Base-by-base conservation (phyloP, 305 asterid species). In the Ilex paraguariensis region DNA sequence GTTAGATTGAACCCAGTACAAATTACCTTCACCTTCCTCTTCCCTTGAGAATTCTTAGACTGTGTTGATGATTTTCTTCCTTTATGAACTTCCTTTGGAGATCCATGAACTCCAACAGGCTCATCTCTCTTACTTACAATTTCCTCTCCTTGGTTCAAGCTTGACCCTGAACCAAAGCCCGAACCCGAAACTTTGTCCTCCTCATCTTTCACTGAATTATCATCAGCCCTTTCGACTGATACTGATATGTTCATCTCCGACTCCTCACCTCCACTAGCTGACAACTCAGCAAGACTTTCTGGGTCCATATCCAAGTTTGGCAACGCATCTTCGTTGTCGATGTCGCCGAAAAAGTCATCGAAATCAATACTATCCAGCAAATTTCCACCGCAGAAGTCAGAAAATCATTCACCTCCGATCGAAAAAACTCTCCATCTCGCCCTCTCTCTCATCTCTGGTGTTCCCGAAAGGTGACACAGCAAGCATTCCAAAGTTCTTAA, bases 291-390 rank as follows among this genome's bases (percentile, higher is more conserved):
- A 7, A 90, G 76, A 8, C 84, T 76, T n/a, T 85, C 95, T 1
- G 88, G 78, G 73, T 87, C 95, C 95, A 87, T 85, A 60, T 86
- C 96, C 86, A 91, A 68, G 81, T 91, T 96, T 3, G 91, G 95
- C 60, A 91, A 59, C 53, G 75, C 69, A 56, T 86, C 93, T 16
- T 81, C 95, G 30, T 83, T 91, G 66, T 68, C 74, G 69, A 88
- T 84, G 17, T 87, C 95, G 13, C 74, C 75, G 64, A 91, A 86
- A 0, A 91, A 74, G 53, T 91, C 95, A 56, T 84, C 96, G 50
- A 88, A 91, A 74, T 88, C 94, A 69, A 91, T 86, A 76, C 88
- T 82, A 66, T 84, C 95, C 0, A 88, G 86, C 66, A 88, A 67
- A 69, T 72, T 83, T 57, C 79, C 88, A 9, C 72, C 68, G 3